Conservation (phyloP, 1,284 basidiomycete genomes). For the Moesziomyces sp. region DNA sequence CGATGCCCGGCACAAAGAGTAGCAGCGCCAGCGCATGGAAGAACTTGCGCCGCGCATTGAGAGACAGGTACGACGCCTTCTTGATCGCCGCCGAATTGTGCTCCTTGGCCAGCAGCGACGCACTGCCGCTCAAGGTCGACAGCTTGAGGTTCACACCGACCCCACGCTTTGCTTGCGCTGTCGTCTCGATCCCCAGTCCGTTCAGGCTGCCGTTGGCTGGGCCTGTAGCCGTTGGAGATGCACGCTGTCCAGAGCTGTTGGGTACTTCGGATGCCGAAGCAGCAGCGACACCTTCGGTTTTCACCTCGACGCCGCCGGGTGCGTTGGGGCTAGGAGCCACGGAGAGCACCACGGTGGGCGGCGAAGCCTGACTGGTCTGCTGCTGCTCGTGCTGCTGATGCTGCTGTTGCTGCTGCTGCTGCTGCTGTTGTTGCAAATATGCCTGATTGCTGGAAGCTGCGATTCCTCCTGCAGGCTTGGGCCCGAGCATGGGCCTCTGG, state of each 20-base stretch:
- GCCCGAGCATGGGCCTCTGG: constrained; percentile 25
- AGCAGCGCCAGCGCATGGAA: constrained; percentile 95
- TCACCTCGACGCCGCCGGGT: constrained; percentile 29
- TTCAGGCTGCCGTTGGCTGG: constrained; percentile 7
- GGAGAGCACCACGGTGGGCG: constrained; percentile 11
- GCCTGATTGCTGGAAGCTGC: constrained; percentile 22
- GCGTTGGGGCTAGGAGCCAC: constrained; percentile 32
- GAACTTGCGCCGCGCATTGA: constrained; percentile 96
- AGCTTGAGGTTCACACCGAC: constrained; percentile 35
- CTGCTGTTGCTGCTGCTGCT: neutral
- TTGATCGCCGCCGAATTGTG: constrained; percentile 47
- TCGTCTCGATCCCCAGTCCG: constrained; percentile 7
- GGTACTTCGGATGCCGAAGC: constrained; percentile 1
- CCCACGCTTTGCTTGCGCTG: constrained; percentile 15
- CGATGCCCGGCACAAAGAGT: constrained; percentile 95
- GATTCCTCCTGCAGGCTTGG: constrained; percentile 10
- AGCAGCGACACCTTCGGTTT: constrained; percentile 8
- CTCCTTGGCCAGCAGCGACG: constrained; percentile 38
- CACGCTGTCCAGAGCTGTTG: neutral
- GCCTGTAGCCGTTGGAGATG: neutral
- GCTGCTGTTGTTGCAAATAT: constrained; percentile 34
- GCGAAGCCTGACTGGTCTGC: constrained; percentile 12
- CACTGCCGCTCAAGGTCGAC: constrained; percentile 31
- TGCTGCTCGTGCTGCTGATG: neutral
- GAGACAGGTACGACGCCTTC: constrained; percentile 71